Base-by-base conservation (phyloP, 805 yeast genomes). In the Zygosaccharomyces gambellarensis region DNA sequence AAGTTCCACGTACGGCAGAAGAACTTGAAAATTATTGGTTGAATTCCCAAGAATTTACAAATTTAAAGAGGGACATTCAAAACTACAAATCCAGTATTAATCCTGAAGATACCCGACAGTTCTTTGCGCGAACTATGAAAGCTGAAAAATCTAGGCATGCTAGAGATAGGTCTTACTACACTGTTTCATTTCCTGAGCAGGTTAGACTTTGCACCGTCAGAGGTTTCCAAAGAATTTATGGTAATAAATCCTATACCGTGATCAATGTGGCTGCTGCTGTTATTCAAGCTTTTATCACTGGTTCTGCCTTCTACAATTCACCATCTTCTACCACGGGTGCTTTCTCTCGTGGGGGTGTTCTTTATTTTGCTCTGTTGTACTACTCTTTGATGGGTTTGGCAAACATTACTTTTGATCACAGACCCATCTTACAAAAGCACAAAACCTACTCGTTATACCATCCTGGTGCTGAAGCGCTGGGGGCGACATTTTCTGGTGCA, bases 381-480 rank as follows among this genome's bases (percentile, higher is more conserved):
- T 74, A 73, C 60, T 64, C 75, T 7, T 70, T 79, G 58, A 69
- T 74, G 70, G 75, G 77, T 40, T 55, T 78, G 43, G 78, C 81
- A 3, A 78, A 76, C 51, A 68, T 76, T 29, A 63, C 76, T 59
- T 72, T 80, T 56, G 76, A 70, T 21, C 72, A 78, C 40, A 74
- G 85, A 54, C 78, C 82, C 43, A 80, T 87, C 53, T 75, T 84
- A 25, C 78, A 77, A 57, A 86, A 87, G 60, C 95, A 87, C 62
- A 81, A 82, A 59, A 75, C 77, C 43, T 87, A 83, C 57, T 81
- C 88, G 0, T 75, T 86, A 50, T 87, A 84, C 63, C 81, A 82
- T 50, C 90, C 90, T 2, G 76, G 88, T 11, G 81, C 87, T 3
- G 92, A 85, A 60, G 85, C 88, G 1, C 56, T 86, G 3, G 83